Evolutionary conservation across 495 filamentous ascomycete genomes (phyloP), one percentile per base, ranked within the genome.

Genomic region (Thozetella sp.): DNA sequence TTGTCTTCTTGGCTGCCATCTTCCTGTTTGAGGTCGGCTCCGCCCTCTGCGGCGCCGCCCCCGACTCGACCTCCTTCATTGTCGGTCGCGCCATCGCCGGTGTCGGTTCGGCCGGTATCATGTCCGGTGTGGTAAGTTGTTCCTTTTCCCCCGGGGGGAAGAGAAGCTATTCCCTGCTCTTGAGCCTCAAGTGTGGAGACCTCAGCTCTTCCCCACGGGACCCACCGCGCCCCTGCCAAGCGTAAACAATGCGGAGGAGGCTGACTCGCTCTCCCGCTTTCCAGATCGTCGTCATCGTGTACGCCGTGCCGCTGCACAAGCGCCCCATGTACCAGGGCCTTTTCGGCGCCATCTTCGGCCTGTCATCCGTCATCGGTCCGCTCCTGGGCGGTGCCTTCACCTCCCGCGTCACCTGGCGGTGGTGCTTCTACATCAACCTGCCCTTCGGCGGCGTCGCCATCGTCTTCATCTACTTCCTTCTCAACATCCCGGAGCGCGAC

Each of bases 381-480:
- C 73, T 93, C 55, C 62, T 83, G 54, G 81, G 82, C 24, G 82
- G 81, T 51, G 78, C 70, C 9, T 83, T 84, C 58, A 83, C 79
- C 2, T 73, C 83, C 24, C 71, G 81, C n/a, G 70, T 85, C 2
- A 80, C 82, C 3, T 93, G 90, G 90, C 69, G 90, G 53, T 91
- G 89, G 89, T 92, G 88, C 66, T 92, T 93, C 70, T 91, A 87
- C 65, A 88, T 90, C 71, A 90, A 91, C 58, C 70, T 90, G 23
- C 88, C 88, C 1, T 73, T 92, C 51, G 90, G 90, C 13, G 88
- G 72, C 2, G 72, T 89, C 9, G 87, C 86, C 1, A 74, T 86
- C n/a, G 46, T 80, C 4, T 80, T 88, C 54, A 73, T 88, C 55
- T 80, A 81, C 57, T 79, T 89, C 67, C 76, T 85, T 46, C 72